These are phyloP conservation scores for Spatholobus suberectus DNA, from an alignment of 306 rosid genomes.

Conservation along the genomic window DNA sequence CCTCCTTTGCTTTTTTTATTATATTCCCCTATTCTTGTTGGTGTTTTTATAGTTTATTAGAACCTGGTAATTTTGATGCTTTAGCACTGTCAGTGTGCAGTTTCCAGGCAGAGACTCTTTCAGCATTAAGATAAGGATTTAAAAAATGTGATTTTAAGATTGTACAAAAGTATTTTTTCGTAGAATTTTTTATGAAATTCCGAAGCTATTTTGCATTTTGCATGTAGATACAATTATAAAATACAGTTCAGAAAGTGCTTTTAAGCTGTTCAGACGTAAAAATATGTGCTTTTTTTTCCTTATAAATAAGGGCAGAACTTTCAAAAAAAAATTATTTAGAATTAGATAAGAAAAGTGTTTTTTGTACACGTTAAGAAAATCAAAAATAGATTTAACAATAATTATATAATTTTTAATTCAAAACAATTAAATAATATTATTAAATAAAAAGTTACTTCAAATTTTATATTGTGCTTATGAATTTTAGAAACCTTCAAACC, in stretches of 20 bases:
- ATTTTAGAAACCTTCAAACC: not conserved
- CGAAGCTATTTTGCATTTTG: not conserved
- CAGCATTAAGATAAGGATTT: not conserved
- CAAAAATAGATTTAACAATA: not conserved
- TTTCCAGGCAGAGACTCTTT: not conserved
- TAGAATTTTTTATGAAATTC: not conserved
- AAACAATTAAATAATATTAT: not conserved
- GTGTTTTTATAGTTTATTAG: constrained; percentile 4
- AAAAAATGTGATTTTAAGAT: not conserved
- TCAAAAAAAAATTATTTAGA: not conserved
- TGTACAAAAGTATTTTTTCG: not conserved
- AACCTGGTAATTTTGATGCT: not conserved
- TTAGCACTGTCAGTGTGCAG: not conserved
- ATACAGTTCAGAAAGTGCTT: not conserved
- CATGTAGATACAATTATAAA: not conserved
- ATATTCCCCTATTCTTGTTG: not conserved
- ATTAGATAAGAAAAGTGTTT: not conserved
- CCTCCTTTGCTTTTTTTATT: not conserved
- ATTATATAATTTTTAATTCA: not conserved
- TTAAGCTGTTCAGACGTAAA: not conserved
- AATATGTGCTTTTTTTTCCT: not conserved
- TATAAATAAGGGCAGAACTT: not conserved
- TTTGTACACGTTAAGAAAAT: not conserved
- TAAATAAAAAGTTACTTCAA: not conserved
- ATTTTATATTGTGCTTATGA: not conserved